Conservation (phyloP, 1,139 yeast genomes). For the Candida smagusa region DNA sequence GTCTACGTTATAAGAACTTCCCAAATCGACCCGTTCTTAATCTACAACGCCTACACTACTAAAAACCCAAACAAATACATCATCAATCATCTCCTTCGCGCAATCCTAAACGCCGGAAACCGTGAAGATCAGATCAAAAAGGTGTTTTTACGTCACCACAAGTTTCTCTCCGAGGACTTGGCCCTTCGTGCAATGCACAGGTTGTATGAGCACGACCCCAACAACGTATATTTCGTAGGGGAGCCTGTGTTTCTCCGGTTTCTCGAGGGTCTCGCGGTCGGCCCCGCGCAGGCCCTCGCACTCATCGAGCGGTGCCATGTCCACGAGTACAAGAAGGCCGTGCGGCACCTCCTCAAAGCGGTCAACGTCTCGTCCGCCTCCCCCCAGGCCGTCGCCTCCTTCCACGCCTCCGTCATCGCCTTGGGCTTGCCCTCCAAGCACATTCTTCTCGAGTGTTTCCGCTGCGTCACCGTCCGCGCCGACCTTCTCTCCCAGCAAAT, state of each 20-base stretch:
- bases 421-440: conserved; percentile 14
- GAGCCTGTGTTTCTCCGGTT: too few species aligned
- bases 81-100: conserved; percentile 10
- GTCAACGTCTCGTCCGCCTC: background rate
- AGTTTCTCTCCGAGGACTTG: conserved; percentile 5
- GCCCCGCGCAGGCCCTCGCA: background rate
- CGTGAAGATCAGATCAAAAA: conserved; percentile 4
- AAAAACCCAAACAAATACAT: conserved; percentile 10
- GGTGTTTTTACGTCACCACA: conserved; percentile 6
- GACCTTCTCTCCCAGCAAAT: conserved; percentile 13
- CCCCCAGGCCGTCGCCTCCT: background rate
- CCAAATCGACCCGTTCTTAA: conserved; percentile 8
- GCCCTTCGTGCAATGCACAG: conserved; percentile 2
- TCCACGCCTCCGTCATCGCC: background rate
- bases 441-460: conserved; percentile 20
- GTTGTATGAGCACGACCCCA: background rate
- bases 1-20: conserved; percentile 9
- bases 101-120: conserved; percentile 3
- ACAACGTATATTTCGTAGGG: too few species aligned
- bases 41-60: conserved; percentile 11
- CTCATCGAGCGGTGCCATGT: conserved; percentile 1
- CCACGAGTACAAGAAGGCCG: conserved; percentile 1
- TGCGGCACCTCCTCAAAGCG: conserved; percentile 2
- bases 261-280: too few species aligned
- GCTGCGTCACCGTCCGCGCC: conserved; percentile 18